Evolutionary conservation across 768 basidiomycete species (phyloP).

Genomic region (Neoboletus magnificus): DNA sequence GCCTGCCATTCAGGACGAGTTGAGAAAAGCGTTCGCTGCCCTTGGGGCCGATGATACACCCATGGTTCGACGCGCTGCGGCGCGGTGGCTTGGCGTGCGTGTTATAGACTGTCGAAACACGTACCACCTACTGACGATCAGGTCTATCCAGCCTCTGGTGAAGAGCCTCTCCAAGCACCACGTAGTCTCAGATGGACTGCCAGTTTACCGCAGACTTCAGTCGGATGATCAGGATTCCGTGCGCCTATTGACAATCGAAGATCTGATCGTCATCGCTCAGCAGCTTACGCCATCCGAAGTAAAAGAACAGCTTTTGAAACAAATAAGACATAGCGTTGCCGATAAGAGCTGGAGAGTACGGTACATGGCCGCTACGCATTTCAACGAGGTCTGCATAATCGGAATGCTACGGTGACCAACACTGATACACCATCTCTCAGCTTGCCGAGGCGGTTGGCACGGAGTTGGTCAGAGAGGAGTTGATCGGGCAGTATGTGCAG

Average conservation of each 20-base stretch:
- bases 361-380: slow-evolving; percentile 98
- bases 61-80: slow-evolving; percentile 96
- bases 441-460: slow-evolving; percentile 88
- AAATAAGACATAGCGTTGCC: slow-evolving; percentile 81
- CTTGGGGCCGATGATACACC: slow-evolving; percentile 94
- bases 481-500: slow-evolving; percentile 89
- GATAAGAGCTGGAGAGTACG: slow-evolving; percentile 99
- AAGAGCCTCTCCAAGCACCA: slow-evolving; percentile 77
- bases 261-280: slow-evolving; percentile 88
- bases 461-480: slow-evolving; percentile 89
- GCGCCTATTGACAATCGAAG: slow-evolving; percentile 90
- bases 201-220: slow-evolving; percentile 91
- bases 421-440: slow-evolving; percentile 35
- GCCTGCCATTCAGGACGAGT: slow-evolving; percentile 72
- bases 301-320: slow-evolving; percentile 83
- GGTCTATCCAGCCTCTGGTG: slow-evolving; percentile 59
- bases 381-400: slow-evolving; percentile 70
- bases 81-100: slow-evolving; percentile 93
- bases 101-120: neutral
- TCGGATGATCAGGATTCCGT: slow-evolving; percentile 98
- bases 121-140: slow-evolving; percentile 11
- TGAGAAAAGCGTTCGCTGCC: slow-evolving; percentile 78
- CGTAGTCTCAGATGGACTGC: slow-evolving; percentile 82
- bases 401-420: neutral
- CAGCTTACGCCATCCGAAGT: slow-evolving; percentile 84